Evolutionary conservation across 164 flowering plant species (phyloP), one percentile per base, ranked within the genome.

Genomic region (Umbellularia californica): DNA sequence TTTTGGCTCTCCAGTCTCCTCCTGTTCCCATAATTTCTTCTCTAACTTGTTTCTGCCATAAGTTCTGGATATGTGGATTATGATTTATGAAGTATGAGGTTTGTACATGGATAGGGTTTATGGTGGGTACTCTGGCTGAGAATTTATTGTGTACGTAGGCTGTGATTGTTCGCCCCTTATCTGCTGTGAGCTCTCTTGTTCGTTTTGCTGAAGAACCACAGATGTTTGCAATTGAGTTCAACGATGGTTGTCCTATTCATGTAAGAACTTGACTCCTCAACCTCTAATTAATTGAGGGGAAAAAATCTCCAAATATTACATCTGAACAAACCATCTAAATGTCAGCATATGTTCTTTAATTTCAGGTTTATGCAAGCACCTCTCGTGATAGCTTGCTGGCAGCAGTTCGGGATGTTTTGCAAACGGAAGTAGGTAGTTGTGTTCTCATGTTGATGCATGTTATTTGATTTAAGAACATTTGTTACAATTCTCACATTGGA

Each of bases 131-230:
- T 28, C 13, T 35, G 50, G 62, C 55, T 76, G 79, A 85, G 82
- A 78, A 74, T 22, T 41, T 30, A 17, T 69, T 5, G 85, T 83
- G 83, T 81, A 70, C 86, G 86, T 93, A 95, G 99, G 98, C 94
- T 82, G 94, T 95, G 80, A 89, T 87, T 81, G 96, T 91, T 75
- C 94, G 98, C 25, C 99, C 99, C 75, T 84, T 93, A 76, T 88
- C 94, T 81, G 80, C 97, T 35, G 94, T 95, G 63, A 82, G 95
- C 79, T 72, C 92, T 75, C 97, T 95, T 84, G 98, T 95, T 80
- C 97, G 98, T 67, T 93, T 92, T 82, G 87, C 97, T 9, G 99
- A 93, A 84, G 99, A 95, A 87, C 99, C 99, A 62, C 99, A 95
- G 80, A 93, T 95, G 97, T 95, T 93, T 87, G 99, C 99, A 22